These are phyloP conservation scores for Scenedesmus sp. DNA, from an alignment of 163 green algal species.

Conservation along the genomic window DNA sequence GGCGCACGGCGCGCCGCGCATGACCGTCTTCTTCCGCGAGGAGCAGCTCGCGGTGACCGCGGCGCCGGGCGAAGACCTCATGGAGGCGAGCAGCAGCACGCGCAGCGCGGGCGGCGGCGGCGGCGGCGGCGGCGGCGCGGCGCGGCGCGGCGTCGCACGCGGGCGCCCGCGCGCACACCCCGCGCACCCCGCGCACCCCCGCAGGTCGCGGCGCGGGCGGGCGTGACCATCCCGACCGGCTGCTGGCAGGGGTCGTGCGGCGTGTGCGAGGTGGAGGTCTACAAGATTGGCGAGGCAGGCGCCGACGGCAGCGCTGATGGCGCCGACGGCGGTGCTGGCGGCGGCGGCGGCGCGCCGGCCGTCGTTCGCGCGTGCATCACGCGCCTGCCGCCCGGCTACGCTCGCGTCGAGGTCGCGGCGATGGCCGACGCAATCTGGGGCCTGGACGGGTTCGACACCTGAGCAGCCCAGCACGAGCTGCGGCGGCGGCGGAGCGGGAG, in stretches of 20 bases:
- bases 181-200: not conserved
- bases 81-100: conserved; percentile 1
- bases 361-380: conserved; percentile 43
- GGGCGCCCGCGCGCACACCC: not conserved
- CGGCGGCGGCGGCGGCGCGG: no score
- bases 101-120: no score
- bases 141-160: no score
- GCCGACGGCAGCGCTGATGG: conserved; percentile 1
- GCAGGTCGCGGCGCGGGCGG: conserved; percentile 30
- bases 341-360: conserved; percentile 10
- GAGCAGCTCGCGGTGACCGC: conserved; percentile 16
- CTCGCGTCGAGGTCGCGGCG: conserved; percentile 30
- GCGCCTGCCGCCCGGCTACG: conserved; percentile 42
- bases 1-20: not conserved
- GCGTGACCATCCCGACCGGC: conserved; percentile 41
- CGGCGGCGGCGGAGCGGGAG: not conserved
- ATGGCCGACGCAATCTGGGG: conserved; percentile 41
- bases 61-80: conserved; percentile 29
- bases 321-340: no score
- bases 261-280: conserved; percentile 45
- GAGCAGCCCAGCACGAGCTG: not conserved
- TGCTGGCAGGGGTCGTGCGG: conserved; percentile 43
- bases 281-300: conserved; percentile 20
- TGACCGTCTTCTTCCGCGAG: conserved; percentile 33
- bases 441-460: conserved; percentile 45